phyloP scores from a whole-genome alignment of 768 basidiomycete genomes.

The Stropharia rugosoannulata region DNA sequence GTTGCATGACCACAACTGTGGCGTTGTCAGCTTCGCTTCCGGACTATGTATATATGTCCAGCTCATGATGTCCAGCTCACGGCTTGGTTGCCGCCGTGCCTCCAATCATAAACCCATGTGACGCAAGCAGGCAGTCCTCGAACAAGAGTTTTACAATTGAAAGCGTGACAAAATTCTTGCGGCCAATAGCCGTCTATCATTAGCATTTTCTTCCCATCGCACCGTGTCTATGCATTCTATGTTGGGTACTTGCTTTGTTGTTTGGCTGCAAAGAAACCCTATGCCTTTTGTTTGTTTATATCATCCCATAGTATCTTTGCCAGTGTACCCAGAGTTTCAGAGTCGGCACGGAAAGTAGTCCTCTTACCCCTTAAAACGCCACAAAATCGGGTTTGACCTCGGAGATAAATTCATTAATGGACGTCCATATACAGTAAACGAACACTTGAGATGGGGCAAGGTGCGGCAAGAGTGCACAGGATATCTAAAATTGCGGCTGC shows the following conservation, averaged over 20 bases:
- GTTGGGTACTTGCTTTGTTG: background rate
- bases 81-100: too few relatives aligned
- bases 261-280: slow-evolving; percentile 6
- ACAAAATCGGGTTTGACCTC: background rate
- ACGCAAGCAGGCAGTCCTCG: too few relatives aligned
- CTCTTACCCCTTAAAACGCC: slow-evolving; percentile 10
- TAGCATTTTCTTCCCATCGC: background rate
- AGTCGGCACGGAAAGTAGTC: slow-evolving; percentile 25
- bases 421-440: background rate
- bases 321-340: slow-evolving; percentile 24
- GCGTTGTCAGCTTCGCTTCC: too few relatives aligned
- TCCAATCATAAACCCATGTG: too few relatives aligned
- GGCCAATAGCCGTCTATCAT: background rate
- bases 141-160: too few relatives aligned
- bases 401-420: slow-evolving; percentile 5
- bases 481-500: slow-evolving; percentile 27
- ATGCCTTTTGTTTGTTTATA: slow-evolving; percentile 11
- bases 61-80: too few relatives aligned
- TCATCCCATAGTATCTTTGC: background rate
- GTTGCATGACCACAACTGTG: too few relatives aligned
- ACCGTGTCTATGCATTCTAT: background rate
- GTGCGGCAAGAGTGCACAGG: slow-evolving; percentile 9
- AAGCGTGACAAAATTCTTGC: too few relatives aligned
- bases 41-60: too few relatives aligned
- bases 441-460: background rate